Evolutionary conservation across 225 moss, liverwort and hornwort genomes (phyloP).

Genomic region (Polytrichum formosum): DNA sequence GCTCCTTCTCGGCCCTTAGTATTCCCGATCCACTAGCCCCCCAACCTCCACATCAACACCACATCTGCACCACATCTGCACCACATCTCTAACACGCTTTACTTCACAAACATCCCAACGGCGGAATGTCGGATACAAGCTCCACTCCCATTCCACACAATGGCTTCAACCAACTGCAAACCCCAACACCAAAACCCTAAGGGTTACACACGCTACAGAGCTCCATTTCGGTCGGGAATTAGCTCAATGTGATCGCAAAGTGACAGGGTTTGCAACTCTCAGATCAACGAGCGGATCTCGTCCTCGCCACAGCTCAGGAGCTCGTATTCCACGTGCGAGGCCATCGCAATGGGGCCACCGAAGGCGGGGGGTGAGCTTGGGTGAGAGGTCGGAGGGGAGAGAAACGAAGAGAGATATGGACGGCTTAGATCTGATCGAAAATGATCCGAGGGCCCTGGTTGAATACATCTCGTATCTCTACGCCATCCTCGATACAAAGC

Average conservation of each 20-base stretch:
- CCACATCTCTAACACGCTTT: background rate
- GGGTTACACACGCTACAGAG: background rate
- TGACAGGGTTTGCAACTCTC: no score
- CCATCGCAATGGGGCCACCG: background rate
- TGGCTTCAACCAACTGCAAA: background rate
- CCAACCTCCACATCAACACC: slow-evolving; percentile 2
- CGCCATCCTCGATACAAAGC: no score
- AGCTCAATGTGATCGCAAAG: no score
- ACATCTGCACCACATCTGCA: background rate
- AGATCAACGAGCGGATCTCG: background rate
- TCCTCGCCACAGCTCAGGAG: background rate
- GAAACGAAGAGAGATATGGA: background rate
- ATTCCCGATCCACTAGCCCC: background rate
- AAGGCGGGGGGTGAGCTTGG: background rate
- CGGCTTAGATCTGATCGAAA: background rate
- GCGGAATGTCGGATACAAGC: background rate
- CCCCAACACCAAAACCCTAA: slow-evolving; percentile 2
- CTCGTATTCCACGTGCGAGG: background rate
- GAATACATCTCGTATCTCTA: no score
- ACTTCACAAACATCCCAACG: background rate
- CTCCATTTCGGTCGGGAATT: background rate
- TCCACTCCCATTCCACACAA: background rate
- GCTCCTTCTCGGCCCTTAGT: background rate
- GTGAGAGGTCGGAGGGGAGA: background rate
- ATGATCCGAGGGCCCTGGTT: no score